Percentiles rank a stretch among this genome's conserved stretches.
Conservation (phyloP, 371 early-diverging fungal species). For the Mortierella sp. region DNA sequence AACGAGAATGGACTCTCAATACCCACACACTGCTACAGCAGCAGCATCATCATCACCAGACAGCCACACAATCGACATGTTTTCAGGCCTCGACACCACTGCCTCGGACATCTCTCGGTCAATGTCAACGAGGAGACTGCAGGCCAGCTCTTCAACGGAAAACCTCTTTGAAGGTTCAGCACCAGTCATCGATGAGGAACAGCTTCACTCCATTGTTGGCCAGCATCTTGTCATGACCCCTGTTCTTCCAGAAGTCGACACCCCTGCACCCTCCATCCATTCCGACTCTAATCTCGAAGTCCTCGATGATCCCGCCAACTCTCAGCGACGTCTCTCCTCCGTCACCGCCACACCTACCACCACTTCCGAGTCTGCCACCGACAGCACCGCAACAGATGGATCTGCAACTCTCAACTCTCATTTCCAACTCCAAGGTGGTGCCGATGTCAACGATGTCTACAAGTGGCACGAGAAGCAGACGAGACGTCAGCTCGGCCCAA, state of each 20-base stretch:
- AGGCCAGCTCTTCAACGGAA: constrained; percentile 13
- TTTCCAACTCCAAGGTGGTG: constrained; percentile 66
- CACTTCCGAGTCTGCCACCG: constrained; percentile 3
- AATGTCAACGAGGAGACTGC: constrained; percentile 34
- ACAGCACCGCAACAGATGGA: background rate
- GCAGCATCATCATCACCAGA: background rate
- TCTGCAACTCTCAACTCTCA: constrained; percentile 21
- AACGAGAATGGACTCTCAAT: constrained; percentile 10
- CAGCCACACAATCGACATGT: background rate
- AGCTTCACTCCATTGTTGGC: constrained; percentile 41
- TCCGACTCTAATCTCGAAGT: constrained; percentile 3
- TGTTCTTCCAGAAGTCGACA: constrained; percentile 11
- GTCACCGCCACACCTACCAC: constrained; percentile 1
- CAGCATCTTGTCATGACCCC: constrained; percentile 37
- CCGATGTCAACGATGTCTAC: constrained; percentile 70
- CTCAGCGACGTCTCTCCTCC: background rate
- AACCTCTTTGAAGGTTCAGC: background rate
- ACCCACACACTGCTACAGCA: constrained; percentile 12
- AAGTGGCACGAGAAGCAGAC: constrained; percentile 65
- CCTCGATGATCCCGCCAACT: background rate
- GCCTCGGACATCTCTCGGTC: constrained; percentile 24
- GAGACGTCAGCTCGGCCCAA: constrained; percentile 20
- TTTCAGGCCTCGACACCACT: background rate
- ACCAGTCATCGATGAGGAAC: constrained; percentile 22
- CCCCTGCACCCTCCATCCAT: background rate